Evolutionary conservation across 2,329 filamentous ascomycete genomes (phyloP).

Genomic region (Emericellopsis cladophorae): DNA sequence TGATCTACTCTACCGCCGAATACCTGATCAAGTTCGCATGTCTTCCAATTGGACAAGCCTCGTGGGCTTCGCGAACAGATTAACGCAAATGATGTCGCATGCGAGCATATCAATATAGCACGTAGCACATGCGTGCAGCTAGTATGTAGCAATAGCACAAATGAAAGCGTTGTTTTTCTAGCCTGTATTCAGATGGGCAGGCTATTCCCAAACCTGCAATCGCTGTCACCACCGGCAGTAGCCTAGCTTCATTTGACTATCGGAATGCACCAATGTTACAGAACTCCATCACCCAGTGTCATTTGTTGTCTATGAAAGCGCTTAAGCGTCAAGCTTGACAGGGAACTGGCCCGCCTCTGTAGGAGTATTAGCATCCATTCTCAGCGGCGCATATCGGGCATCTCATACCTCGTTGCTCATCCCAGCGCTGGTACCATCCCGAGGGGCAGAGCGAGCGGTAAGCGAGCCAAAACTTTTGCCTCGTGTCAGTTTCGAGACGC

Average conservation of each 20-base stretch:
- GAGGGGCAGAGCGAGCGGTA: slow-evolving; percentile 97
- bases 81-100: too few species aligned
- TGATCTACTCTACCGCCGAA: too few species aligned
- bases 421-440: slow-evolving; percentile 88
- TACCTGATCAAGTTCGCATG: too few species aligned
- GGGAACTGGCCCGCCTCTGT: slow-evolving; percentile 58
- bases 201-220: slow-evolving; percentile 1
- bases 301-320: background rate
- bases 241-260: background rate
- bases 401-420: slow-evolving; percentile 80
- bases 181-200: background rate
- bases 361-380: slow-evolving; percentile 11
- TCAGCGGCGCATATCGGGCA: background rate
- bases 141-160: background rate
- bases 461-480: slow-evolving; percentile 78
- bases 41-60: too few species aligned
- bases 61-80: too few species aligned
- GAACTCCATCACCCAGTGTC: background rate
- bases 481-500: background rate
- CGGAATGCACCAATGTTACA: slow-evolving; percentile 1
- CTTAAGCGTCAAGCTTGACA: slow-evolving; percentile 48
- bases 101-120: too few species aligned
- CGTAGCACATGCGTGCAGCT: background rate
- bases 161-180: background rate
- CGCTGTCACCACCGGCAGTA: background rate